Conservation (phyloP, 805 yeast genomes). For the Candida endomychidarum region DNA sequence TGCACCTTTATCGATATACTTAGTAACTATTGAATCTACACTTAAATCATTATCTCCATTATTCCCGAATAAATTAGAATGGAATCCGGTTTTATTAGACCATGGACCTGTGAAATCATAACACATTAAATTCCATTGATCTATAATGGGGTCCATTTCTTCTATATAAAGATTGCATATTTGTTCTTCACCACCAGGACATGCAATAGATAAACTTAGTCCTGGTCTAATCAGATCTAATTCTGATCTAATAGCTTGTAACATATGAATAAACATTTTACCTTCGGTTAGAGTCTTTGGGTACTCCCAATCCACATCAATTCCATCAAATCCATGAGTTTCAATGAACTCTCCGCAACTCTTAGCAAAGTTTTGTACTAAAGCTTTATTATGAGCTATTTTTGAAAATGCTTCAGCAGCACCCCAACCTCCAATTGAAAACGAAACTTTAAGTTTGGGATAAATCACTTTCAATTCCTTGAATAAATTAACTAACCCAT, state of each 20-base stretch:
- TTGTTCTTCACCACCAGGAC: slow-evolving; percentile 62
- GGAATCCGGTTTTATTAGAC: slow-evolving; percentile 62
- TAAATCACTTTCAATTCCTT: slow-evolving; percentile 42
- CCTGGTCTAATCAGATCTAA: slow-evolving; percentile 31
- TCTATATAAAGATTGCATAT: slow-evolving; percentile 43
- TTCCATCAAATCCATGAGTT: slow-evolving; percentile 76
- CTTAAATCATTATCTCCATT: slow-evolving; percentile 43
- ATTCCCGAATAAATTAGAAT: slow-evolving; percentile 59
- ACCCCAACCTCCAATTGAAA: slow-evolving; percentile 87
- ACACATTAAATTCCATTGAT: slow-evolving; percentile 86
- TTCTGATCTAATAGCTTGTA: slow-evolving; percentile 37
- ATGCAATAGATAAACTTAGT: slow-evolving; percentile 66
- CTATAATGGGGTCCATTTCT: slow-evolving; percentile 57
- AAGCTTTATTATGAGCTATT: slow-evolving; percentile 20
- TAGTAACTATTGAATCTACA: slow-evolving; percentile 48
- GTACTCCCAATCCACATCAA: slow-evolving; percentile 95
- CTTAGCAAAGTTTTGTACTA: slow-evolving; percentile 46
- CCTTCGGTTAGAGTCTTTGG: slow-evolving; percentile 56
- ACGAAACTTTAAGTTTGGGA: slow-evolving; percentile 50
- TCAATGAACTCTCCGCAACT: slow-evolving; percentile 49
- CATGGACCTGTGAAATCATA: slow-evolving; percentile 86
- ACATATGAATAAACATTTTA: slow-evolving; percentile 40
- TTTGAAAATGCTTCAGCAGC: slow-evolving; percentile 42
- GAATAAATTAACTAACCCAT: slow-evolving; percentile 54
- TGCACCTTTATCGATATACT: slow-evolving; percentile 45